Evolutionary conservation across 2,329 filamentous ascomycete species (phyloP).

Genomic region (Claviceps spartinae): DNA sequence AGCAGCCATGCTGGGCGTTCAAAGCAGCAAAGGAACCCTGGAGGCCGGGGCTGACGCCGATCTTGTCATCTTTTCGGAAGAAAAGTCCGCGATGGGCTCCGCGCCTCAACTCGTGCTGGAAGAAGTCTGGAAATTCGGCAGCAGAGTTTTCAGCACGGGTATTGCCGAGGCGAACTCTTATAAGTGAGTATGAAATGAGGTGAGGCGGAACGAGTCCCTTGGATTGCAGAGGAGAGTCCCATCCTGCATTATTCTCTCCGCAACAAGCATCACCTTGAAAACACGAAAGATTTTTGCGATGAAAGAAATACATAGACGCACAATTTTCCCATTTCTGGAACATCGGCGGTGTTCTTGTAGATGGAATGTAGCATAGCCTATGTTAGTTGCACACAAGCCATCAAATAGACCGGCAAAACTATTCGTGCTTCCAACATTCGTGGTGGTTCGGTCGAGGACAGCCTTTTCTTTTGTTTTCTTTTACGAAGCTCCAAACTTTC

Average conservation of each 20-base stretch:
- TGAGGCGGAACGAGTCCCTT: background rate
- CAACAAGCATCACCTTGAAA: background rate
- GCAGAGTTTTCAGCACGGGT: constrained; percentile 26
- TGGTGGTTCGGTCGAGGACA: background rate
- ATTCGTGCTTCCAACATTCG: background rate
- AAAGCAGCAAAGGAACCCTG: constrained; percentile 52
- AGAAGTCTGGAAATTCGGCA: constrained; percentile 70
- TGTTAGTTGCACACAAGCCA: background rate
- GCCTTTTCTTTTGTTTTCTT: too few species aligned
- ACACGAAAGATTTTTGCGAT: background rate
- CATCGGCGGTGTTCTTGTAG: too few species aligned
- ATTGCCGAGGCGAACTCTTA: background rate
- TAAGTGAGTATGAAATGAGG: background rate
- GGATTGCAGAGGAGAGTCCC: background rate
- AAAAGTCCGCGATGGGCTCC: constrained; percentile 18
- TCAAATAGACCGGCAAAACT: background rate
- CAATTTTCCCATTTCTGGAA: too few species aligned
- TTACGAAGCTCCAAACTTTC: too few species aligned
- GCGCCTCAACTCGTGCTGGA: constrained; percentile 48
- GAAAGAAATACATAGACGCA: too few species aligned
- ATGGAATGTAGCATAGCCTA: too few species aligned
- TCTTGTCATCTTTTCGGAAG: constrained; percentile 53
- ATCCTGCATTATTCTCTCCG: background rate
- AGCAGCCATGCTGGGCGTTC: constrained; percentile 59
- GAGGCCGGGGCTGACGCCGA: constrained; percentile 53